A percentile compares a stretch with the other conserved stretches of the same genome.
These are phyloP conservation scores for Striga hermonthica DNA, from an alignment of 305 asterid species.

Conservation along the genomic window DNA sequence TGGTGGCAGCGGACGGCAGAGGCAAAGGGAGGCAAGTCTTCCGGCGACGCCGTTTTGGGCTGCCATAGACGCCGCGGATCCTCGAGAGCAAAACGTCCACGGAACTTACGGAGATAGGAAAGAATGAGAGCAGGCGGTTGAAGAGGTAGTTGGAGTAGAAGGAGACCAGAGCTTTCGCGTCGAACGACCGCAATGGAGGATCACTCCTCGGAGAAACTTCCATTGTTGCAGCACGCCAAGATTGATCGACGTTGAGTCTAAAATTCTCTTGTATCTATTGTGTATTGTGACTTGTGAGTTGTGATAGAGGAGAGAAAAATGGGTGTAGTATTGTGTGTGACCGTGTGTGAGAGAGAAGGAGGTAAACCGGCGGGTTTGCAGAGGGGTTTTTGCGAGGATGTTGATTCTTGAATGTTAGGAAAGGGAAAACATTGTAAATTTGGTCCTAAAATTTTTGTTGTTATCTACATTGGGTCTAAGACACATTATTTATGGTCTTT, in stretches of 20 bases:
- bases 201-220: conserved; percentile 39
- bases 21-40: conserved; percentile 80
- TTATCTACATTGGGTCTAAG: too few relatives aligned
- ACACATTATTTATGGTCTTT: too few relatives aligned
- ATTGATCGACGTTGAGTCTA: background rate
- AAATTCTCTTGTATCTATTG: background rate
- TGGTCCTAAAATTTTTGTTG: too few relatives aligned
- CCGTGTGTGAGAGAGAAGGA: too few relatives aligned
- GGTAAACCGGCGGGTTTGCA: background rate
- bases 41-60: conserved; percentile 52
- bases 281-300: background rate
- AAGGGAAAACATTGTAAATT: too few relatives aligned
- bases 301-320: background rate
- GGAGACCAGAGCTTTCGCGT: conserved; percentile 37
- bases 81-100: conserved; percentile 34
- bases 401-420: too few relatives aligned
- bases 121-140: conserved; percentile 45
- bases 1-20: conserved; percentile 50
- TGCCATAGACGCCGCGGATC: conserved; percentile 38
- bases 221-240: conserved; percentile 31
- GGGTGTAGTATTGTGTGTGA: too few relatives aligned
- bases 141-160: conserved; percentile 50
- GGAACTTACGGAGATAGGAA: conserved; percentile 41
- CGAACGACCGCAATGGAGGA: conserved; percentile 35
- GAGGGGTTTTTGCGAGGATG: background rate